These are phyloP conservation scores for Leishmania turanica DNA, from an alignment of 208 protist species.

Conservation along the genomic window DNA sequence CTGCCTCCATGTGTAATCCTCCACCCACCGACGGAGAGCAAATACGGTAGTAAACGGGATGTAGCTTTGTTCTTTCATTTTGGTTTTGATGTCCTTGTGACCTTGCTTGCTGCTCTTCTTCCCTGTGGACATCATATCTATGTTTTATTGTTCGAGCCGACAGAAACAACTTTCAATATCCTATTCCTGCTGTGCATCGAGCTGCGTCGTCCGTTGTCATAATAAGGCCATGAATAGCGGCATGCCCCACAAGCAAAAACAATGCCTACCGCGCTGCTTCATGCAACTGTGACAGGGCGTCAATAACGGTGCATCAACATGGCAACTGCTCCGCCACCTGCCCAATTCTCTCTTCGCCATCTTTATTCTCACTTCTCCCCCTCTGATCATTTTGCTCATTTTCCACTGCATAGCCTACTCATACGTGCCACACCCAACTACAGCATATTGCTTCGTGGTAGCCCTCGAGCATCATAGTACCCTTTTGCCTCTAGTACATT, in stretches of 20 bases:
- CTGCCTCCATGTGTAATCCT: neutral
- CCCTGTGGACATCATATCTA: neutral
- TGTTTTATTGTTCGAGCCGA: neutral
- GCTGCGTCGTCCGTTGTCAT: neutral
- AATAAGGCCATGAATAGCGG: neutral
- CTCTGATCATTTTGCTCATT: neutral
- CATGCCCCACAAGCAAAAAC: neutral
- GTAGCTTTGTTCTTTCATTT: neutral
- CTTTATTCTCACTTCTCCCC: neutral
- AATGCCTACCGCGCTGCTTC: neutral
- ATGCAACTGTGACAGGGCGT: neutral
- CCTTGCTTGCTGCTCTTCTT: neutral
- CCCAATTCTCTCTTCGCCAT: too few relatives aligned
- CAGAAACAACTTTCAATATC: neutral
- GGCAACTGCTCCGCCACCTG: neutral
- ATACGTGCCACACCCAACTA: neutral
- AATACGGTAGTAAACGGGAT: neutral
- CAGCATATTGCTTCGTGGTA: neutral
- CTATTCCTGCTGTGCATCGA: neutral
- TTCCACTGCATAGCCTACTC: neutral
- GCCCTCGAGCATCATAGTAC: conserved; percentile 4
- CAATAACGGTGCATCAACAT: neutral
- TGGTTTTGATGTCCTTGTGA: too few relatives aligned
- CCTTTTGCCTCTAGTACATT: conserved; percentile 8
- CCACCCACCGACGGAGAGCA: neutral